Conservation (phyloP, 164 flowering plant genomes). For the Sextonia rubra region DNA sequence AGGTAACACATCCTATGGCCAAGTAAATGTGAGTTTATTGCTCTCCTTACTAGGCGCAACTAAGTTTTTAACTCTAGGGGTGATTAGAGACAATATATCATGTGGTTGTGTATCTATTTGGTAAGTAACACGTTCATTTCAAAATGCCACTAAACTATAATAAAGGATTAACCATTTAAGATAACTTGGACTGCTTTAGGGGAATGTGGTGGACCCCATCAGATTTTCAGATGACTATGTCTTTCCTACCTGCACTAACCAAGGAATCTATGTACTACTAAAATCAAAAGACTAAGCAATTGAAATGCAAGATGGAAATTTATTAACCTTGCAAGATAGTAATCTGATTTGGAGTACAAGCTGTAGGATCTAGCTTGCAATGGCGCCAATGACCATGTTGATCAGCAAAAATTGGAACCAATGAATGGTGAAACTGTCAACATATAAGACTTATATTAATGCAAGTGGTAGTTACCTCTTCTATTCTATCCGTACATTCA, state of each 20-base stretch:
- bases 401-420: conserved; percentile 88
- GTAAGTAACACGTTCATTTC: too few relatives aligned
- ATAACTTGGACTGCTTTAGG: background rate
- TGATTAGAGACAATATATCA: too few relatives aligned
- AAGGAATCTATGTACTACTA: background rate
- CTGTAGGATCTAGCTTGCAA: conserved; percentile 56
- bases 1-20: background rate
- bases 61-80: too few relatives aligned
- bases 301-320: background rate
- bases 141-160: too few relatives aligned
- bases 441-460: background rate
- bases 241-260: background rate
- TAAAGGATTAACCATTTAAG: background rate
- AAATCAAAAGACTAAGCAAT: background rate
- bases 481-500: too few relatives aligned
- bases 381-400: conserved; percentile 54
- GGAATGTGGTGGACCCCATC: background rate
- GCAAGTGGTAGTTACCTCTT: too few relatives aligned
- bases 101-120: too few relatives aligned
- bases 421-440: conserved; percentile 62
- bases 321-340: conserved; percentile 59
- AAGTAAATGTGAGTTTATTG: background rate
- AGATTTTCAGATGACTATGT: too few relatives aligned
- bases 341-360: conserved; percentile 47
- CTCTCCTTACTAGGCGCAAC: too few relatives aligned